Evolutionary conservation across 2,329 filamentous ascomycete species (phyloP), one percentile per base, ranked within the genome.

Genomic region (Fusarium protoensiforme): DNA sequence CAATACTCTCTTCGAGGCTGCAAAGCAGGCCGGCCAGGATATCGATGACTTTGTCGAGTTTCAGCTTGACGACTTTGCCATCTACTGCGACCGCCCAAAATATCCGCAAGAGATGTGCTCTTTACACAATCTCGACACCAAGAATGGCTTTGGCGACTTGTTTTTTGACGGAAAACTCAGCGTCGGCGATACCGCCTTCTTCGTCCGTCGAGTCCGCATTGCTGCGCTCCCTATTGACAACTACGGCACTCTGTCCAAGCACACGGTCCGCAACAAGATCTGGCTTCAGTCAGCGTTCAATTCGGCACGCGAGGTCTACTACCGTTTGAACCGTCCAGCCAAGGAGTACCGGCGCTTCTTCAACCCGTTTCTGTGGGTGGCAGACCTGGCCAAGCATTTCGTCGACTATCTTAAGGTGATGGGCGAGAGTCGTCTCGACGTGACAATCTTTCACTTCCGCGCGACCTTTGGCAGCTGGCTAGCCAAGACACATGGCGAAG

Each of bases 311-410:
- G 78, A 77, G 18, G 79, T 94, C 0, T 96, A 91, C 84, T 96
- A 95, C 77, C 85, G 85, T 11, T 80, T 97, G 0, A 78, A 79
- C 3, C 79, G 61, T 0, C 92, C 94, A 0, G 84, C 90, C 0
- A 31, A 70, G 0, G 90, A 91, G 39, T 97, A 96, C 75, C 70
- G 68, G 13, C 82, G 89, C 2, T 95, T 92, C 74, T 88, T 91
- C 67, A 57, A 81, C 0, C 86, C 89, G 0, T 96, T 94, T 69
- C 67, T 91, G 0, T 96, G 93, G 93, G 81, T 95, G 1, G 92
- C 90, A 0, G 87, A 92, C 61, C 83, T 96, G 1, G 86, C 88
- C 0, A 96, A 95, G 77, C 90, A 94, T 75, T 87, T 93, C 27
- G 85, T 95, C 1, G 92, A 95, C 69, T 96, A 88, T 72, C 83